Conservation (phyloP, 345 rosid species). For the Raphanus sativus region DNA sequence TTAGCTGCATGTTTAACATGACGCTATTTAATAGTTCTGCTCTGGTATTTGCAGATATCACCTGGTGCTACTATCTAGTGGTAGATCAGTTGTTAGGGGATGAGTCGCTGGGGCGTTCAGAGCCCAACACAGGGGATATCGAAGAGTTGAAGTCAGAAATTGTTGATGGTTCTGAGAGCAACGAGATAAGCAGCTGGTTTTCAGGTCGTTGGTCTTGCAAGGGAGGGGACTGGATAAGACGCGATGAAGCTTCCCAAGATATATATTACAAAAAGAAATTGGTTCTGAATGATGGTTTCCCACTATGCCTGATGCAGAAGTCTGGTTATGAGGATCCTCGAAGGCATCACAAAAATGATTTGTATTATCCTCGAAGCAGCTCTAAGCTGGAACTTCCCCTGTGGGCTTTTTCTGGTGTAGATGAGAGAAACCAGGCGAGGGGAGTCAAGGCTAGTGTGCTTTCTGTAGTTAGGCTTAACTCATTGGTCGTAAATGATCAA, state of each 20-base stretch:
- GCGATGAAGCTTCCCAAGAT: constrained; percentile 74
- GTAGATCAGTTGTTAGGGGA: constrained; percentile 36
- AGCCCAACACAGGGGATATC: constrained; percentile 39
- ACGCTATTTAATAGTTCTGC: constrained; percentile 17
- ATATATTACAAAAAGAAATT: constrained; percentile 59
- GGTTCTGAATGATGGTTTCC: constrained; percentile 93
- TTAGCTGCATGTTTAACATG: constrained; percentile 25
- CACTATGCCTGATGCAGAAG: constrained; percentile 90
- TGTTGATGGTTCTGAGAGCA: constrained; percentile 42
- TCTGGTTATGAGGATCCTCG: constrained; percentile 92
- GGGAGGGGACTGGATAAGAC: constrained; percentile 99
- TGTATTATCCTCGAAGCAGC: constrained; percentile 70
- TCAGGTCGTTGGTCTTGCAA: constrained; percentile 85
- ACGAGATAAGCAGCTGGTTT: constrained; percentile 67
- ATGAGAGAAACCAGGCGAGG: constrained; percentile 72
- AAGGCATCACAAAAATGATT: constrained; percentile 79
- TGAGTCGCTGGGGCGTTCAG: constrained; percentile 41
- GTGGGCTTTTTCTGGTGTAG: constrained; percentile 78
- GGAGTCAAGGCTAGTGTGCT: constrained; percentile 74
- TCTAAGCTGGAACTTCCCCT: constrained; percentile 91
- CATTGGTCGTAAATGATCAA: constrained; percentile 94
- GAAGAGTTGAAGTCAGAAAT: constrained; percentile 47
- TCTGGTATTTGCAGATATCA: constrained; percentile 48
- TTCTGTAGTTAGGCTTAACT: constrained; percentile 90
- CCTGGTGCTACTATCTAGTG: constrained; percentile 41